Evolutionary conservation across 2,329 filamentous ascomycete species (phyloP).

Genomic region (Sporothrix mexicana): DNA sequence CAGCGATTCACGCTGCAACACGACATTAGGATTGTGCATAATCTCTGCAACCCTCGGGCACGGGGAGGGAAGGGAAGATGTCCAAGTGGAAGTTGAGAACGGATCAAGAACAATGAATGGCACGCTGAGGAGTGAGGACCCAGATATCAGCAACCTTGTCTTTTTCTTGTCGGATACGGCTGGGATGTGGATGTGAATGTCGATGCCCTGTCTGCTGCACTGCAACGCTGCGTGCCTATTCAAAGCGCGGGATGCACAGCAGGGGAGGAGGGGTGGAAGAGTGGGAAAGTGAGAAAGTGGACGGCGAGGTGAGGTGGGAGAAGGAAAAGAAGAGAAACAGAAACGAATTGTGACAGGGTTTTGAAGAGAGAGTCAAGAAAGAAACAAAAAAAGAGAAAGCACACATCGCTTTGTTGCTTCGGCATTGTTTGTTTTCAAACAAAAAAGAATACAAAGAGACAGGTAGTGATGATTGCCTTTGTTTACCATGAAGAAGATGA

Average conservation of each 20-base stretch:
- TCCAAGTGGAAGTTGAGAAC: neutral
- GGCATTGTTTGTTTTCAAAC: neutral
- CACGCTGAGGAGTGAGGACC: neutral
- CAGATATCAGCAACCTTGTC: neutral
- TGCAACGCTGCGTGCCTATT: slow-evolving; percentile 25
- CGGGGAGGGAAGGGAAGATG: neutral
- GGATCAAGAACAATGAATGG: neutral
- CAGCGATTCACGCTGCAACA: neutral
- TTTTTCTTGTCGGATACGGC: neutral
- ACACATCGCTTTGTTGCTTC: neutral
- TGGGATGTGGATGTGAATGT: neutral
- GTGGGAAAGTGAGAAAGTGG: neutral
- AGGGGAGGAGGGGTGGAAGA: neutral
- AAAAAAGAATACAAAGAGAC: neutral
- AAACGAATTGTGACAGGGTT: neutral
- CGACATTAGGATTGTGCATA: slow-evolving; percentile 11
- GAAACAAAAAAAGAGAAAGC: neutral
- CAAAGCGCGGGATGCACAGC: neutral
- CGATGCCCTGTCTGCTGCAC: neutral
- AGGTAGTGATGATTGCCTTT: neutral
- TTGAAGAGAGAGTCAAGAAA: neutral
- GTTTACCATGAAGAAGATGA: neutral
- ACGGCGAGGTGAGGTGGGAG: too few species aligned
- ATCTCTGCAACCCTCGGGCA: slow-evolving; percentile 5
- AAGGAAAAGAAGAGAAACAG: neutral